phyloP scores from a whole-genome alignment of 306 rosid species.

The Dalbergia cochinchinensis region DNA sequence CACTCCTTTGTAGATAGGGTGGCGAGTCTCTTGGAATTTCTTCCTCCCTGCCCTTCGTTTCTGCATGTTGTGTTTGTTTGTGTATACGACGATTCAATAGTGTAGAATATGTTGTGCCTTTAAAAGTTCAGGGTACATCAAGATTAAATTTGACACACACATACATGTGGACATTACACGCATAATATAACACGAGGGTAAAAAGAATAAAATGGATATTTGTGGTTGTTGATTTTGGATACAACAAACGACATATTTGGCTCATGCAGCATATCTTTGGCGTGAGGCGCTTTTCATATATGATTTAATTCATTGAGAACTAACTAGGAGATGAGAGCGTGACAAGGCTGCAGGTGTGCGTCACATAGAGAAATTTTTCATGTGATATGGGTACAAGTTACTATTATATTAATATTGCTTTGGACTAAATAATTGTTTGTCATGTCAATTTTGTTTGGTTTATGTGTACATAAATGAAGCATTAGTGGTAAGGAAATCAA shows the following conservation, averaged over 20 bases:
- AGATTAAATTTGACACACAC: background rate
- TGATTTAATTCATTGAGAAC: background rate
- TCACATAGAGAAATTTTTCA: background rate
- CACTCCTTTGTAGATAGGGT: constrained; percentile 76
- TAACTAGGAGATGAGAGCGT: background rate
- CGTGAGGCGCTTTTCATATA: background rate
- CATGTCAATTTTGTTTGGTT: too few species aligned
- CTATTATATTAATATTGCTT: too few species aligned
- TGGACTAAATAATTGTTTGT: too few species aligned
- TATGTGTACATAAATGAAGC: too few species aligned
- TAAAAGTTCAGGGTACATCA: background rate
- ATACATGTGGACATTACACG: too few species aligned
- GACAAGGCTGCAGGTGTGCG: background rate
- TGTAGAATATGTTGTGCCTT: background rate
- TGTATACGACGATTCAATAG: background rate
- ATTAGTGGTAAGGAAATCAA: too few species aligned
- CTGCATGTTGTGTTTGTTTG: background rate
- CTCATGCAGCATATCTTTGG: background rate
- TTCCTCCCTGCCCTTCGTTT: constrained; percentile 70
- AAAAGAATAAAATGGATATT: background rate
- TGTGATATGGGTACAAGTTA: too few species aligned
- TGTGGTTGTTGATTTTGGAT: background rate
- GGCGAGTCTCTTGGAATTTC: constrained; percentile 79
- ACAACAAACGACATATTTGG: background rate
- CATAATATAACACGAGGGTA: constrained; percentile 13